Evolutionary conservation across 257 asterid genomes (phyloP).

Genomic region (Henckelia pumila): DNA sequence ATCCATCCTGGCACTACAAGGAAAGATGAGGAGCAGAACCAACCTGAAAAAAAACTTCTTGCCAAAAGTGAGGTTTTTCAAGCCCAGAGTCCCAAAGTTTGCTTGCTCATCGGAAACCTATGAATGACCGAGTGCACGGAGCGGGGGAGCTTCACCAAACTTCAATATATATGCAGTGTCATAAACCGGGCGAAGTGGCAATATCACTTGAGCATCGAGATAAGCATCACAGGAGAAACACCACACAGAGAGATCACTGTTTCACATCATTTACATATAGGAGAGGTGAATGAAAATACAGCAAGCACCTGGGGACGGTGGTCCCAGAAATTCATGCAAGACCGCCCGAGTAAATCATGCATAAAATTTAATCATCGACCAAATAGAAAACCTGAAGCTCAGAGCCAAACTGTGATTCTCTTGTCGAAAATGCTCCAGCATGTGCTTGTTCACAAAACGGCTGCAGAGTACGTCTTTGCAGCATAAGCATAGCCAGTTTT

Average conservation of each 20-base stretch:
- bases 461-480: conserved; percentile 88
- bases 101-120: conserved; percentile 28
- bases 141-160: conserved; percentile 71
- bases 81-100: conserved; percentile 17
- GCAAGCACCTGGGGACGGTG: too few species aligned
- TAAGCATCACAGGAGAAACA: conserved; percentile 87
- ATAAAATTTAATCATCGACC: too few species aligned
- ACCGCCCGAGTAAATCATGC: too few species aligned
- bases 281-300: too few species aligned
- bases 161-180: conserved; percentile 77
- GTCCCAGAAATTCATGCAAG: too few species aligned
- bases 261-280: conserved; percentile 14
- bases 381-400: conserved; percentile 83
- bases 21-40: too few species aligned
- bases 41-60: too few species aligned
- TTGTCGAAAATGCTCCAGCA: conserved; percentile 72
- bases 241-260: conserved; percentile 92
- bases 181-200: conserved; percentile 53
- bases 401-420: conserved; percentile 56
- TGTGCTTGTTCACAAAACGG: conserved; percentile 92
- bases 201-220: conserved; percentile 72
- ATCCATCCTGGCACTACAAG: too few species aligned
- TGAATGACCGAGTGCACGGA: conserved; percentile 32
- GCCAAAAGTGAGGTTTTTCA: too few species aligned
- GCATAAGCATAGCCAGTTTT: conserved; percentile 83